phyloP scores from a whole-genome alignment of 2,329 filamentous ascomycete species.

The Paramyrothecium roridum region DNA sequence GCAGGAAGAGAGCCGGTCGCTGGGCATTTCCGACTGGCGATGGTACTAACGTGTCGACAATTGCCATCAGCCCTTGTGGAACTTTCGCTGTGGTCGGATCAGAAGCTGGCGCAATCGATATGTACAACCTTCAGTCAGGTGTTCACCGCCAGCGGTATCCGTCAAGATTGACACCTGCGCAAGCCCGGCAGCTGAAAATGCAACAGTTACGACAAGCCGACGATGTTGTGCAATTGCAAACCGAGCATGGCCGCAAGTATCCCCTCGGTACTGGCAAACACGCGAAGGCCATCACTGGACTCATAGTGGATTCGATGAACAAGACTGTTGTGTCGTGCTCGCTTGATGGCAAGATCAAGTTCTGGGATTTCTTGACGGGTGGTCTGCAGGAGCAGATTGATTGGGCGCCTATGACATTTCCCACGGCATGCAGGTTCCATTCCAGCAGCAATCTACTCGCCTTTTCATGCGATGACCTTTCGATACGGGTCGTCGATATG shows the following conservation, averaged over 20 bases:
- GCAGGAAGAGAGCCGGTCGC: slow-evolving; percentile 83
- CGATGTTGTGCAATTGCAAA: slow-evolving; percentile 52
- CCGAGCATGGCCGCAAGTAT: slow-evolving; percentile 39
- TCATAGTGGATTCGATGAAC: slow-evolving; percentile 88
- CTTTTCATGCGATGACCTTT: slow-evolving; percentile 83
- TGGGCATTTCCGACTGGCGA: slow-evolving; percentile 92
- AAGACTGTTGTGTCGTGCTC: slow-evolving; percentile 81
- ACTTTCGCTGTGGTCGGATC: slow-evolving; percentile 93
- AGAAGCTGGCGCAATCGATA: slow-evolving; percentile 77
- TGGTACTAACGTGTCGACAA: slow-evolving; percentile 75
- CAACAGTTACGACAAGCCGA: slow-evolving; percentile 59
- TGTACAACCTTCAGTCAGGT: slow-evolving; percentile 96
- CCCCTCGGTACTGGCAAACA: slow-evolving; percentile 66
- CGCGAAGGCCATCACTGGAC: slow-evolving; percentile 76
- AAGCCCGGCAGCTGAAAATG: slow-evolving; percentile 72
- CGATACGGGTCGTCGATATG: slow-evolving; percentile 84
- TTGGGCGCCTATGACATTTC: slow-evolving; percentile 71
- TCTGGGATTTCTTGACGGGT: slow-evolving; percentile 93
- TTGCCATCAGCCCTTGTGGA: slow-evolving; percentile 86
- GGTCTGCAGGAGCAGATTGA: slow-evolving; percentile 76
- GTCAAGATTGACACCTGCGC: slow-evolving; percentile 69
- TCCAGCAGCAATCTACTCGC: slow-evolving; percentile 80
- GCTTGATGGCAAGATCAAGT: slow-evolving; percentile 89
- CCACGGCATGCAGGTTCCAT: slow-evolving; percentile 78
- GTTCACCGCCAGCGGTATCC: slow-evolving; percentile 86